Conservation (phyloP, 176 grass and related monocot species). For the Musa acuminata region DNA sequence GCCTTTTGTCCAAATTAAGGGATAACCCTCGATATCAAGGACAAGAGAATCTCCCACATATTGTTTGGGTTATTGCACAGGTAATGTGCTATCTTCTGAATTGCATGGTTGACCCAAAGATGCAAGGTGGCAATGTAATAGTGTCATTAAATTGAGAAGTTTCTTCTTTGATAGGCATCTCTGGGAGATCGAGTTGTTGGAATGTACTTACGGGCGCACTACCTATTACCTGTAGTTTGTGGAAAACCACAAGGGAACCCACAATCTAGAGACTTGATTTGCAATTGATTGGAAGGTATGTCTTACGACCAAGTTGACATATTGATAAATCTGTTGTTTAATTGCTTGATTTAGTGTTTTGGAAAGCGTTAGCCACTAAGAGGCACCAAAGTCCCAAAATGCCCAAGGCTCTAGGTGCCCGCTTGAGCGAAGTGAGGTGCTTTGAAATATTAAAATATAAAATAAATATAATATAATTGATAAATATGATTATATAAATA, state of each 20-base stretch:
- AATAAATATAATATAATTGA: no score
- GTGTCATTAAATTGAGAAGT: background rate
- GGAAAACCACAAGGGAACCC: constrained; percentile 69
- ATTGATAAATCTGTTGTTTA: background rate
- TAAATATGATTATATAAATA: no score
- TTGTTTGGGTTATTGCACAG: constrained; percentile 85
- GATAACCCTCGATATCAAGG: constrained; percentile 71
- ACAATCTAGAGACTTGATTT: constrained; percentile 68
- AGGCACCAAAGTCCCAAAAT: no score
- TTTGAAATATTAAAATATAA: no score
- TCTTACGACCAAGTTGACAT: background rate
- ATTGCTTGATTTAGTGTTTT: background rate
- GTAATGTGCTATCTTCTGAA: constrained; percentile 18
- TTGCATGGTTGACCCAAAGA: background rate
- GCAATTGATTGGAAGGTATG: constrained; percentile 73
- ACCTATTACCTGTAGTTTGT: constrained; percentile 67
- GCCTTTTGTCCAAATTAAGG: constrained; percentile 47
- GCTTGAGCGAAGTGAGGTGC: no score
- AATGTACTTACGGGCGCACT: constrained; percentile 82
- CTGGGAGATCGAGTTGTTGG: constrained; percentile 73
- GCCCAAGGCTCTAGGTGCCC: no score
- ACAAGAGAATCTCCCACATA: constrained; percentile 71
- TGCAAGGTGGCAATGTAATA: background rate
- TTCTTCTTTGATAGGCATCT: constrained; percentile 42
- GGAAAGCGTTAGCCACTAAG: no score